Percentiles rank a stretch among this genome's conserved stretches.
Evolutionary conservation across 352 stramenopile genomes (phyloP).

Genomic region (Pythium rhizo-oryzae): DNA sequence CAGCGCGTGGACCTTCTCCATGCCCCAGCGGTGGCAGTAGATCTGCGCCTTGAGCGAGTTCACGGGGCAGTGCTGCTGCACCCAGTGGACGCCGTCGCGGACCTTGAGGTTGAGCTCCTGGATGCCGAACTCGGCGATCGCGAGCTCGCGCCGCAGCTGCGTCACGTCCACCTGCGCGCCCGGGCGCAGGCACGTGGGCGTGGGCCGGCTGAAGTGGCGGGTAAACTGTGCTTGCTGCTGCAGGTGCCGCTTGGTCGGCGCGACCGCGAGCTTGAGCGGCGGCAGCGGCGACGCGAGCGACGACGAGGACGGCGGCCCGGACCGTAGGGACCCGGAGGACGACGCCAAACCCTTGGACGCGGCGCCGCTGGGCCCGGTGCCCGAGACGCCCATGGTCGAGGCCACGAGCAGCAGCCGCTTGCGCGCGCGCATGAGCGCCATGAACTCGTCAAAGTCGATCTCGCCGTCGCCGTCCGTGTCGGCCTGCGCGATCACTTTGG

Average conservation of each 20-base stretch:
- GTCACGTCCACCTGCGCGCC: conserved; percentile 53
- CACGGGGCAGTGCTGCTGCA: conserved; percentile 84
- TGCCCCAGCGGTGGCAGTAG: conserved; percentile 84
- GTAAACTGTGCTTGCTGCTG: conserved; percentile 48
- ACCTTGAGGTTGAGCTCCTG: conserved; percentile 75
- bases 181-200: conserved; percentile 58
- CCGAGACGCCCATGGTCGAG: conserved; percentile 61
- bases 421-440: conserved; percentile 75
- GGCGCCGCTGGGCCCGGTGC: conserved; percentile 29
- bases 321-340: not conserved
- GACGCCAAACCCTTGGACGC: not conserved
- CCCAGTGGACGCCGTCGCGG: conserved; percentile 83
- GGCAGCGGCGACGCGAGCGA: conserved; percentile 40
- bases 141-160: conserved; percentile 72
- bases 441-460: conserved; percentile 82
- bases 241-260: conserved; percentile 51
- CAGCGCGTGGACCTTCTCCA: conserved; percentile 84
- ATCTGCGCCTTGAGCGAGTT: conserved; percentile 80
- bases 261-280: conserved; percentile 55
- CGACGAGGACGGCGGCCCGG: conserved; percentile 3
- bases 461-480: conserved; percentile 73
- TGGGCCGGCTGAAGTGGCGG: conserved; percentile 48
- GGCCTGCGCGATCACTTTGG: conserved; percentile 59
- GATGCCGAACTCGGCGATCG: conserved; percentile 76
- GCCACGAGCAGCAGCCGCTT: conserved; percentile 75